Evolutionary conservation across 2,329 filamentous ascomycete species (phyloP), one percentile per base, ranked within the genome.

Genomic region (Orbilia javanica): DNA sequence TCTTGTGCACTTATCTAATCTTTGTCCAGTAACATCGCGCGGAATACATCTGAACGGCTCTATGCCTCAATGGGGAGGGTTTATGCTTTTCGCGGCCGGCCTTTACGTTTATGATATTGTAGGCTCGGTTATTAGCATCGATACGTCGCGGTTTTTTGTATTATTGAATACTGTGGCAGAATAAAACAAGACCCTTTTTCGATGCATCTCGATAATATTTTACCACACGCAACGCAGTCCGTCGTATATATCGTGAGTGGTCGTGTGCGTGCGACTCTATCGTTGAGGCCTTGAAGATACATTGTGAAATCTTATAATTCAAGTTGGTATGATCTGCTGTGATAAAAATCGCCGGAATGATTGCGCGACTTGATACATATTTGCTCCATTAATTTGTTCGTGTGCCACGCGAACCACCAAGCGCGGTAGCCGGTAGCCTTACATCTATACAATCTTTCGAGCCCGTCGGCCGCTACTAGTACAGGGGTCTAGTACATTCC

Each of bases 11-110:
- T n/a, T 29, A 42, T 34, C 44, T 52, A 52, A 55, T 68, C 65
- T 68, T 34, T 68, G 68, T n/a, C 55, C 57, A 46, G 68, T 64
- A 60, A 25, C 15, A 64, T 39, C 25, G 18, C 42, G 66, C 7
- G 18, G 52, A 70, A 50, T 70, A 60, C 27, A 10, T 52, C 63
- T 52, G 36, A 64, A 48, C 15, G 31, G 34, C n/a, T 25, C 42
- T 31, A 18, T 31, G 20, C 15, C 22, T 29, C 22, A 52, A 52
- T 52, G 10, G 46, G 46, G 46, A 52, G 22, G 7, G 10, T 34
- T 34, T 27, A 53, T 53, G 15, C 22, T 57, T 22, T 57, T 57
- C 39, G 29, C 5, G 13, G 52, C 7, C 22, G 7, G 10, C n/a
- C 11, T 13, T 8, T 39, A 22, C 52, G n/a, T 34, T 13, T 10